Conservation (phyloP, 805 yeast species). For the Starmerella stigmatis region DNA sequence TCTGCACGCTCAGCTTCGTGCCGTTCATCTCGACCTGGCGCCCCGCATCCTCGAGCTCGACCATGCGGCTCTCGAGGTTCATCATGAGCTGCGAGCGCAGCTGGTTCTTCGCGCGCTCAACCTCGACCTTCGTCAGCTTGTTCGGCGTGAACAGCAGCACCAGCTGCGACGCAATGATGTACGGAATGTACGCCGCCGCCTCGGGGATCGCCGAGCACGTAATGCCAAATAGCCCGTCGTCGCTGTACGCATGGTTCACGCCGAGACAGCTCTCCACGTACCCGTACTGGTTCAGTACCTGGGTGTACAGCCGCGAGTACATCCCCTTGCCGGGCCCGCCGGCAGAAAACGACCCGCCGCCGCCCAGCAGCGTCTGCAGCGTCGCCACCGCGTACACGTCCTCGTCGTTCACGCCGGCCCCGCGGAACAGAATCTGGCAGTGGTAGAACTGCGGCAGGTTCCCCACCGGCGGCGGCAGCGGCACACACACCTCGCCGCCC, state of each 20-base stretch:
- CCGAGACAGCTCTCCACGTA: conserved; percentile 81
- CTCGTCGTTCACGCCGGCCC: conserved; percentile 68
- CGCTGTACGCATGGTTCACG: conserved; percentile 82
- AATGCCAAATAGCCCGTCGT: conserved; percentile 85
- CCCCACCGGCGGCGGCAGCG: conserved; percentile 48
- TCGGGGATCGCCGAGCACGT: conserved; percentile 75
- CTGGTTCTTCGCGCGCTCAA: conserved; percentile 84
- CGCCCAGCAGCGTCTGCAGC: conserved; percentile 82
- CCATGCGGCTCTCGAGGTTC: conserved; percentile 87
- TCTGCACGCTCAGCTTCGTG: conserved; percentile 58
- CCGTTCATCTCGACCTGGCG: conserved; percentile 85
- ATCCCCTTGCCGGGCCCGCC: conserved; percentile 99
- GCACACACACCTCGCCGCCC: conserved; percentile 48
- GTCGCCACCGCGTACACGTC: conserved; percentile 87
- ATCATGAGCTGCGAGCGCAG: conserved; percentile 74
- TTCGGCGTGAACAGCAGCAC: conserved; percentile 44
- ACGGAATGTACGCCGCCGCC: conserved; percentile 75
- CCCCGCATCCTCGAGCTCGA: conserved; percentile 91
- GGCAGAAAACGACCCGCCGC: conserved; percentile 95
- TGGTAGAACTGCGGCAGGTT: conserved; percentile 72
- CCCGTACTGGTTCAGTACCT: conserved; percentile 82
- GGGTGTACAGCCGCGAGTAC: conserved; percentile 88
- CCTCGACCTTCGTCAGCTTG: conserved; percentile 60
- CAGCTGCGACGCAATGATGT: conserved; percentile 60
- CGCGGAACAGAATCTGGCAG: conserved; percentile 79